Evolutionary conservation across 1,139 yeast species (phyloP), one percentile per base, ranked within the genome.

Genomic region (Suhomyces bokatorum): DNA sequence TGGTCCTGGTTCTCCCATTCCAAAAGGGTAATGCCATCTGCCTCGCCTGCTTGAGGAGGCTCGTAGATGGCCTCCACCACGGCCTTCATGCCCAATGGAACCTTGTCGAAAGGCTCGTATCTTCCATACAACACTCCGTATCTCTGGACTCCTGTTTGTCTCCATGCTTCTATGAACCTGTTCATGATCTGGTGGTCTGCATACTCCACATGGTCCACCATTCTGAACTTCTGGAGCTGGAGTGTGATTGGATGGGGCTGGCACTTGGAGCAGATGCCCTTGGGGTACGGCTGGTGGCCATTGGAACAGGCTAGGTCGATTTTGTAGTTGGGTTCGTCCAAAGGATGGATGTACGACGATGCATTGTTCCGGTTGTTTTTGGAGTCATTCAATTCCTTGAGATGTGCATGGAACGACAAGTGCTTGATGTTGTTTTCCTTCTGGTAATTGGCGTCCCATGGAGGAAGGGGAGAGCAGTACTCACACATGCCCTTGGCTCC

Each of bases 181-280:
- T 93, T 88, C 46, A 95, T 79, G 30, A 90, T 78, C 4, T 74
- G 71, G 37, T 90, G 80, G 49, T 80, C 81, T 15, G 90, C 83
- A 64, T 91, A 87, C 63, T 93, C 98, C 27, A 93, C 95, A 68
- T 95, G 98, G 64, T 95, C 99, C 16, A 95, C 96, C 97, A 93
- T 88, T 58, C 99, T 78, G 63, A 87, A 95, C 39, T 78, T 75
- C 63, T 95, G 99, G 62, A 85, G 91, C 62, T 87, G 96, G 50
- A 95, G 73, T 0, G 98, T 90, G 46, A 95, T 89, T 0, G 97
- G 95, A 1, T 96, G 83, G 0, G 99, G 98, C 64, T 91, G 98
- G 64, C 99, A 93, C 63, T 90, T 89, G n/a, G 96, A 86, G 61
- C 99, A 93, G 52, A 93, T 90, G 0, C 98, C 97, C 44, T 73